Percentiles rank a stretch among this genome's conserved stretches.
These are phyloP conservation scores for Lupinus albus DNA, from an alignment of 306 rosid species.

Conservation along the genomic window DNA sequence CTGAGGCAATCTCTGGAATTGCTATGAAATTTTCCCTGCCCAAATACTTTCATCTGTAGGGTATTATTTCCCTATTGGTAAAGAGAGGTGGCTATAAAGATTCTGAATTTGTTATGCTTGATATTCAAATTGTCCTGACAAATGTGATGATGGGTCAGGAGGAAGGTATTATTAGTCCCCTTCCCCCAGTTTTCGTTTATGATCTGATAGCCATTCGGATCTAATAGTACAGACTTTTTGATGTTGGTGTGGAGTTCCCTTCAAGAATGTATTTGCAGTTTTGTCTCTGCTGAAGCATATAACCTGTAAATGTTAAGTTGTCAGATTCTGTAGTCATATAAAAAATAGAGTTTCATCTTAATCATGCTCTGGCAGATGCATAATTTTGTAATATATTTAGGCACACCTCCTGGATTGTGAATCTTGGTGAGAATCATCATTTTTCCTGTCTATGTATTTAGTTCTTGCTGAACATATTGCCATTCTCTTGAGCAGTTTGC, in stretches of 20 bases:
- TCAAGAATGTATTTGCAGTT: constrained; percentile 43
- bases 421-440: constrained; percentile 17
- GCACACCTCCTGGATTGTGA: constrained; percentile 29
- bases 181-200: constrained; percentile 37
- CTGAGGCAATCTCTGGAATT: constrained; percentile 37
- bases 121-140: constrained; percentile 35
- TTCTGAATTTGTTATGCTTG: constrained; percentile 39
- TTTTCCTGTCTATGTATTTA: constrained; percentile 26
- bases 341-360: constrained; percentile 17
- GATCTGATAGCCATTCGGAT: constrained; percentile 44
- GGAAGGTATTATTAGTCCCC: constrained; percentile 28
- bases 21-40: constrained; percentile 5
- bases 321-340: constrained; percentile 44
- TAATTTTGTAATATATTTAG: constrained; percentile 45
- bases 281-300: constrained; percentile 55
- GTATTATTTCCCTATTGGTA: constrained; percentile 34
- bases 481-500: background rate
- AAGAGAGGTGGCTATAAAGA: constrained; percentile 38
- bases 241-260: constrained; percentile 39
- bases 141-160: constrained; percentile 42
- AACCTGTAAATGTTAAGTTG: constrained; percentile 59
- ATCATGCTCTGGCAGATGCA: constrained; percentile 37
- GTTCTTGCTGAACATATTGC: background rate
- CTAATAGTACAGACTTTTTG: constrained; percentile 40
- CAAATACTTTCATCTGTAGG: constrained; percentile 35